These are phyloP conservation scores for Tolypocladium inflatum DNA, from an alignment of 2,329 filamentous ascomycete species.

Conservation along the genomic window DNA sequence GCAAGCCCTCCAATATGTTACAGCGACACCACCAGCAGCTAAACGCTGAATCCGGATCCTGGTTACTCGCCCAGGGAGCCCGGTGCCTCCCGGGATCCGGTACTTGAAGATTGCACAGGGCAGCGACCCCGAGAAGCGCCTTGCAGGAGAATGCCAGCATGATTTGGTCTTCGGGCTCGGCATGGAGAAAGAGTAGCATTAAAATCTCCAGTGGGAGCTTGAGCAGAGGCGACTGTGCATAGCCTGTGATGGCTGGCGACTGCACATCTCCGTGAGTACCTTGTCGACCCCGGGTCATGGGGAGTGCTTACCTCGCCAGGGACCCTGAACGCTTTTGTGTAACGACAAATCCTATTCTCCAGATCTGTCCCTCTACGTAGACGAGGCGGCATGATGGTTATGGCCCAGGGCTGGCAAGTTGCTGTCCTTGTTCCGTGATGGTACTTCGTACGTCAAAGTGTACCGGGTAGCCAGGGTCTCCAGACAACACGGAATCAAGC, in stretches of 20 bases:
- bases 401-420: neutral
- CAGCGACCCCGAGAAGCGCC: neutral
- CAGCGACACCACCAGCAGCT: slow-evolving; percentile 6
- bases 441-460: neutral
- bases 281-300: neutral
- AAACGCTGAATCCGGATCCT: neutral
- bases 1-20: slow-evolving; percentile 5
- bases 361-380: neutral
- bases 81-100: neutral
- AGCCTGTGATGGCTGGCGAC: neutral
- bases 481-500: neutral
- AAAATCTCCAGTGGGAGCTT: neutral
- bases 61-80: slow-evolving; percentile 2
- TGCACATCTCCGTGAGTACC: neutral
- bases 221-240: neutral
- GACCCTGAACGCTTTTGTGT: neutral
- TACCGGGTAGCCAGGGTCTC: neutral
- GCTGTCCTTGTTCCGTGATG: neutral
- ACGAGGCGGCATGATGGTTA: neutral
- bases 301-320: neutral
- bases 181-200: neutral
- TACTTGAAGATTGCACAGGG: neutral
- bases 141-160: slow-evolving; percentile 1
- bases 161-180: neutral
- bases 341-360: neutral